Base-by-base conservation (phyloP, 2,329 filamentous ascomycete genomes). In the Aspergillus bombycis region DNA sequence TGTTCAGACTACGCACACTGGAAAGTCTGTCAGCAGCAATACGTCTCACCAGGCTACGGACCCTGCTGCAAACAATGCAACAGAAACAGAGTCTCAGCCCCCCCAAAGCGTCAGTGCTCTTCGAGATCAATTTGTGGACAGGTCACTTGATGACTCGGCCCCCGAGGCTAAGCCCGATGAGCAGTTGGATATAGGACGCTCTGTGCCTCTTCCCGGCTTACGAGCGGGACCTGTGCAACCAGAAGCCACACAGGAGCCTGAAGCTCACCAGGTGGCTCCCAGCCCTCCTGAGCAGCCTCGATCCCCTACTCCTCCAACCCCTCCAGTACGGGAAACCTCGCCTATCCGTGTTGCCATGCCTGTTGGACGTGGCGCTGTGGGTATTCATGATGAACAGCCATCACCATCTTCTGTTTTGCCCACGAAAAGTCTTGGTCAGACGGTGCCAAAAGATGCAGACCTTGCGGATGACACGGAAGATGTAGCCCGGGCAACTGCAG, bases 271-370 rank as follows among this genome's bases (percentile, higher is more conserved):
- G 38, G 64, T 71, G 50, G 66, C 77, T 30, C 75, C 78, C 14
- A 71, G 72, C 14, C 82, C 78, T n/a, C 79, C 79, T 57, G 78
- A 72, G 66, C 80, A 79, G 57, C 84, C 84, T 71, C 79, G 69
- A 62, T 72, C 83, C 74, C 72, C 82, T 63, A 82, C 82, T 61
- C 82, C 86, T 57, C 82, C 84, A 57, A 82, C 82, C 57, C 82
- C 78, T 71, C 71, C 72, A 41, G 74, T 77, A 58, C 85, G 85
- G 61, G 85, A 89, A 55, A 81, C 83, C 54, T 97, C 92, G 1
- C 94, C 94, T 8, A 89, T 96, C 66, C 91, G 91, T 57, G 86
- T 98, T 69, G 93, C 94, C 16, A 90, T 94, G 78, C 95, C 95
- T 4, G 91, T 98, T 61, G 84, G 88, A 57, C 91, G 91, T 62